Percentiles rank a stretch among this genome's conserved stretches.
Conservation (phyloP, 257 asterid species). For the Jaltomata sinuosa region DNA sequence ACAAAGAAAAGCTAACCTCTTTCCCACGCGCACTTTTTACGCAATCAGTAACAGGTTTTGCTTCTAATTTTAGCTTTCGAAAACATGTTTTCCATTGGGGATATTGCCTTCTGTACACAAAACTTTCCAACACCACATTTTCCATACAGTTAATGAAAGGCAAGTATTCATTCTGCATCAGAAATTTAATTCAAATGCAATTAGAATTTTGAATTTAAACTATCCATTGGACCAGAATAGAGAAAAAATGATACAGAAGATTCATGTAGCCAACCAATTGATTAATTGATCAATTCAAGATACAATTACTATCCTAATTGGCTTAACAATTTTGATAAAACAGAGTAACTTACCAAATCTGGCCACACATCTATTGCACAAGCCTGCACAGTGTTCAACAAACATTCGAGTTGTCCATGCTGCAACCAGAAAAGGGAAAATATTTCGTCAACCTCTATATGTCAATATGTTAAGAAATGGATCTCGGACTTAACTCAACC, state of each 20-base stretch:
- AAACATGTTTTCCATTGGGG: conserved; percentile 71
- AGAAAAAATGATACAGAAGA: background rate
- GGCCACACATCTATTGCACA: background rate
- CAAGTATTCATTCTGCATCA: conserved; percentile 61
- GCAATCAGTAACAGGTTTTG: conserved; percentile 50
- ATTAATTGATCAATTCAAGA: too few relatives aligned
- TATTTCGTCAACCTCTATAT: background rate
- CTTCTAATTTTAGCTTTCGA: conserved; percentile 57
- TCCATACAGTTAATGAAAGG: conserved; percentile 80
- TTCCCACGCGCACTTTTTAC: conserved; percentile 38
- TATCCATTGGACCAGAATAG: background rate
- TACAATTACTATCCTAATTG: background rate
- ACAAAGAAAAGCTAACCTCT: conserved; percentile 37
- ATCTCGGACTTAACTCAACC: background rate
- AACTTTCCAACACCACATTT: conserved; percentile 24
- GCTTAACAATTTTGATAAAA: background rate
- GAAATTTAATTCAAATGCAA: background rate
- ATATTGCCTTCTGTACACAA: conserved; percentile 31
- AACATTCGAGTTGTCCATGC: background rate
- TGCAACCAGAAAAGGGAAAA: background rate
- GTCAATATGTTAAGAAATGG: too few relatives aligned
- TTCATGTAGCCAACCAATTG: background rate
- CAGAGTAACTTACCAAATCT: background rate
- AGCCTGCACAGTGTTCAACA: background rate
- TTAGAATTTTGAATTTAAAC: background rate